Conservation (phyloP, 1,139 yeast species). For the Petasospora fabianii region DNA sequence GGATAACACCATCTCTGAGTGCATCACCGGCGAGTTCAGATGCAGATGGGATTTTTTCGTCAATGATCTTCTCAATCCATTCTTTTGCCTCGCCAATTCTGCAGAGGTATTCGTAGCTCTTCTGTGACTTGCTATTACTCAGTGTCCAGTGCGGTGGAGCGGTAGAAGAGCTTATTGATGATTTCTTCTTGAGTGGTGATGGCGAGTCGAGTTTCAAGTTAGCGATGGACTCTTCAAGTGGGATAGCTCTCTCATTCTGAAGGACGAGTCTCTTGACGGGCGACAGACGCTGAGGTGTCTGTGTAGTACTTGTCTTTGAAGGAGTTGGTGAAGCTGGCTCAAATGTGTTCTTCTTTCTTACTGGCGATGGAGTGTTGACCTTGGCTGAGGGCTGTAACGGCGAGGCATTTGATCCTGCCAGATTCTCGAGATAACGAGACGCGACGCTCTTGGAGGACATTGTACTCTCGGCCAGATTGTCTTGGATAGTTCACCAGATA, state of each 20-base stretch:
- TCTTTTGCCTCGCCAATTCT: conserved; percentile 82
- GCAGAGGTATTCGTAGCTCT: conserved; percentile 81
- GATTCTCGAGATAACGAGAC: conserved; percentile 17
- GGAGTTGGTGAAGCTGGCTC: conserved; percentile 3
- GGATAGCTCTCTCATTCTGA: conserved; percentile 10
- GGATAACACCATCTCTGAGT: conserved; percentile 76
- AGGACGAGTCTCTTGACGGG: conserved; percentile 9
- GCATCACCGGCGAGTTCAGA: conserved; percentile 55
- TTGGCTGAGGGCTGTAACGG: conserved; percentile 15
- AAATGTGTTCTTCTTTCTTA: not conserved
- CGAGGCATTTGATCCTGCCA: conserved; percentile 7
- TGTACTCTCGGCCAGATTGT: not conserved
- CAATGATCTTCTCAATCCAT: conserved; percentile 65
- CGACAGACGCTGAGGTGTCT: conserved; percentile 1
- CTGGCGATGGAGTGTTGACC: conserved; percentile 8
- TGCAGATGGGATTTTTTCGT: conserved; percentile 47
- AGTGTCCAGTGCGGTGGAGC: conserved; percentile 17
- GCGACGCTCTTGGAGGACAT: conserved; percentile 15
- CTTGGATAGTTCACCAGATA: too few species aligned
- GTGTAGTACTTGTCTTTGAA: conserved; percentile 2
- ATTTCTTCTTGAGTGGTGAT: conserved; percentile 25
- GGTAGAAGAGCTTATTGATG: too few species aligned
- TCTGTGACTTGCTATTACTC: conserved; percentile 17
- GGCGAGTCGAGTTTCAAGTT: conserved; percentile 23
- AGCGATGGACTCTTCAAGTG: conserved; percentile 22